Evolutionary conservation across 2,329 filamentous ascomycete species (phyloP).

Genomic region (Hymenoscyphus occultus): DNA sequence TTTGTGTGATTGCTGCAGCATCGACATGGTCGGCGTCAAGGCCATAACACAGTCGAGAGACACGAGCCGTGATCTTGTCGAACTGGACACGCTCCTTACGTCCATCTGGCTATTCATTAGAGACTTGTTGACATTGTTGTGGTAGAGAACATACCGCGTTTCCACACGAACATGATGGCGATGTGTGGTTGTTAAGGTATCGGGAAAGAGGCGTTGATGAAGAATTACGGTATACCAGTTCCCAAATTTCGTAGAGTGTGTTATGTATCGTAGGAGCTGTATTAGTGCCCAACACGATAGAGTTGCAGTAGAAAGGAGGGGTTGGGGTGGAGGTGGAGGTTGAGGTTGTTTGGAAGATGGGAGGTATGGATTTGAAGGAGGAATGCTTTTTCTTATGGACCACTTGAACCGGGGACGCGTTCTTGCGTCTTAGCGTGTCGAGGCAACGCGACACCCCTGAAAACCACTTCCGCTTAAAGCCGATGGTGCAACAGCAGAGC

Average conservation of each 20-base stretch:
- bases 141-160: conserved; percentile 36
- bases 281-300: conserved; percentile 12
- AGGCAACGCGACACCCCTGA: conserved; percentile 31
- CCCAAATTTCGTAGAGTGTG: conserved; percentile 19
- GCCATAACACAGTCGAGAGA: conserved; percentile 95
- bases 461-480: conserved; percentile 10
- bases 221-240: conserved; percentile 6
- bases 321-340: conserved; percentile 7
- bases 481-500: not conserved
- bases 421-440: conserved; percentile 16
- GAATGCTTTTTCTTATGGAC: conserved; percentile 15
- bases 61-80: conserved; percentile 99
- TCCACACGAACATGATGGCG: conserved; percentile 37
- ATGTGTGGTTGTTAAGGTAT: conserved; percentile 15
- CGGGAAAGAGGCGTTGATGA: conserved; percentile 18
- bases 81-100: conserved; percentile 99
- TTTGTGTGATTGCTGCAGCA: conserved; percentile 96
- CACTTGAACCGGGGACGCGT: conserved; percentile 16
- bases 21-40: conserved; percentile 95
- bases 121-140: not conserved
- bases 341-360: conserved; percentile 21
- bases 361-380: conserved; percentile 18
- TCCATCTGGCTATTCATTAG: conserved; percentile 63
- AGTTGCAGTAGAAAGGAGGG: conserved; percentile 12
- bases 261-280: conserved; percentile 10